A percentile compares a stretch with the other conserved stretches of the same genome.
Evolutionary conservation across 345 rosid genomes (phyloP).

Genomic region (Cardamine occulta): DNA sequence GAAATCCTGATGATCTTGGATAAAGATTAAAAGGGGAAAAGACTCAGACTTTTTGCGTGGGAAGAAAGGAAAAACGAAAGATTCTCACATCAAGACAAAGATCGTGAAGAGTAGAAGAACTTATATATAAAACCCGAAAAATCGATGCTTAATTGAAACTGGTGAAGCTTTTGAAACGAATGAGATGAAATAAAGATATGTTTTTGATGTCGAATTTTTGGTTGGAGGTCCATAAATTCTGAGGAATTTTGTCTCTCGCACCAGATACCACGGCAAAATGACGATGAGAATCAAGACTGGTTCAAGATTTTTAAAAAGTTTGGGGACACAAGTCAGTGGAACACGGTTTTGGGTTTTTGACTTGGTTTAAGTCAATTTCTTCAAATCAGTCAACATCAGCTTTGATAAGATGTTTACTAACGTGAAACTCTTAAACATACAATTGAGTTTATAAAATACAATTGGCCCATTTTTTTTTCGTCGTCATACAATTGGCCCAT

Average conservation of each 20-base stretch:
- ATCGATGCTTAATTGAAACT: conserved; percentile 12
- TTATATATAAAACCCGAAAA: neutral
- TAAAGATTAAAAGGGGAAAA: conserved; percentile 4
- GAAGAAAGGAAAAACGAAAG: conserved; percentile 7
- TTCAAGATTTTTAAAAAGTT: conserved; percentile 33
- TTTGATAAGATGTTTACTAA: neutral
- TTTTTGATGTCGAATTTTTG: neutral
- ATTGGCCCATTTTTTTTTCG: no score
- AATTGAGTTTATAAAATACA: neutral
- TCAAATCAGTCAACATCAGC: conserved; percentile 15
- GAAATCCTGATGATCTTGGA: neutral
- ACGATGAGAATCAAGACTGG: conserved; percentile 28
- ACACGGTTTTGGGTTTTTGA: conserved; percentile 34
- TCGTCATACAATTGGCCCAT: no score
- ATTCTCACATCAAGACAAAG: conserved; percentile 26
- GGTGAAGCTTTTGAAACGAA: neutral
- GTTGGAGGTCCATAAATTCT: conserved; percentile 1
- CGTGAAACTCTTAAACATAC: neutral
- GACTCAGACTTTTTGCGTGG: conserved; percentile 24
- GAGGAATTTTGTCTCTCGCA: conserved; percentile 10
- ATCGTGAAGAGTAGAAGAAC: conserved; percentile 5
- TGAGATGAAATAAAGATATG: neutral
- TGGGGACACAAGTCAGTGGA: conserved; percentile 38
- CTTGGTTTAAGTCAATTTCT: conserved; percentile 18
- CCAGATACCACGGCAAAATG: conserved; percentile 3